These are phyloP conservation scores for Globisporangium carolinianum DNA, from an alignment of 352 stramenopile genomes.

Conservation along the genomic window DNA sequence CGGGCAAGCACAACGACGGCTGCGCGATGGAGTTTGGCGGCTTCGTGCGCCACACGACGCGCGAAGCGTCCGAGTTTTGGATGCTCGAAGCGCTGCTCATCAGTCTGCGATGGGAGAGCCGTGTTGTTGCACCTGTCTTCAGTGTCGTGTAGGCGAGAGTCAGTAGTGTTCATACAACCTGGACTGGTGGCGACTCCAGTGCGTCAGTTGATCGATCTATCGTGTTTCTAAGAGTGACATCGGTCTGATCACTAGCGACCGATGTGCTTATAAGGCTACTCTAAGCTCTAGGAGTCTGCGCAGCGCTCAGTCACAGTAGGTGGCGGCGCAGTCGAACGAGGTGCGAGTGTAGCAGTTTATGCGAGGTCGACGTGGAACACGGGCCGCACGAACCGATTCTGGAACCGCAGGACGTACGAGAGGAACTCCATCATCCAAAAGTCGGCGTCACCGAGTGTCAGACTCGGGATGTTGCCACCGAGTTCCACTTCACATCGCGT, in stretches of 20 bases:
- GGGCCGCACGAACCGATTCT: constrained; percentile 22
- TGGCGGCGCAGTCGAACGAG: no score
- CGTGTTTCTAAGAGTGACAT: background rate
- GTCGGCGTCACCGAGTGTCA: constrained; percentile 16
- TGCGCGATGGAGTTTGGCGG: constrained; percentile 12
- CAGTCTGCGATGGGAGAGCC: constrained; percentile 11
- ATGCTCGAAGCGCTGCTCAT: constrained; percentile 17
- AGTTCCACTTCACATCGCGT: constrained; percentile 34
- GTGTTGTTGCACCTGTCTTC: constrained; percentile 11
- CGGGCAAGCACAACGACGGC: constrained; percentile 1
- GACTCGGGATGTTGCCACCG: constrained; percentile 37
- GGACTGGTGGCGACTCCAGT: background rate
- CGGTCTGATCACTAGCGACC: no score
- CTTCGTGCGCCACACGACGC: constrained; percentile 3
- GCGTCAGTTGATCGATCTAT: no score
- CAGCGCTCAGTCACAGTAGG: no score
- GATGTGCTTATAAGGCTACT: background rate
- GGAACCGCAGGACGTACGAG: constrained; percentile 44
- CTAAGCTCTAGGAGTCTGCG: background rate
- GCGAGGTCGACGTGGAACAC: constrained; percentile 17
- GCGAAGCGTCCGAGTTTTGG: constrained; percentile 10
- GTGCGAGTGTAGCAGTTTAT: background rate
- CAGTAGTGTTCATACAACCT: background rate
- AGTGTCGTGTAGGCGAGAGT: background rate
- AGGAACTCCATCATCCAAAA: constrained; percentile 65